phyloP scores from a whole-genome alignment of 1,139 yeast species.

The Debaryomycetaceae sp. region DNA sequence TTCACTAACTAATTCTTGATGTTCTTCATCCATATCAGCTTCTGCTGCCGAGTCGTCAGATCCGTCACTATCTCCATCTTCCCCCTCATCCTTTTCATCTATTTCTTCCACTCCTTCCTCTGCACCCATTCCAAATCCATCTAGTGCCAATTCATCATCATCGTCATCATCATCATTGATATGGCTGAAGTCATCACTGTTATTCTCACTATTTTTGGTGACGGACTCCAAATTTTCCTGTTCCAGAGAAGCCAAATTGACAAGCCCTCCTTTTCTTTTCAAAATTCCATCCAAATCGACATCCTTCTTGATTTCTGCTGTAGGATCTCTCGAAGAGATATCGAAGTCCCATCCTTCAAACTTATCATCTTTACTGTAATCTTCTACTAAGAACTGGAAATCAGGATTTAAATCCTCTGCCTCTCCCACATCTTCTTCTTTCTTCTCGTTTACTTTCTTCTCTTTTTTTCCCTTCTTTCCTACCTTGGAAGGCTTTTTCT shows the following conservation, averaged over 20 bases:
- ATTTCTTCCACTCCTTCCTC: conserved; percentile 38
- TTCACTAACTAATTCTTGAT: conserved; percentile 15
- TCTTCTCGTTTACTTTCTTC: conserved; percentile 17
- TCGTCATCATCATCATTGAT: conserved; percentile 32
- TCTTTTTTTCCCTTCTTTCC: conserved; percentile 16
- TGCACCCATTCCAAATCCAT: conserved; percentile 70
- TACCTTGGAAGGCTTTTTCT: conserved; percentile 11
- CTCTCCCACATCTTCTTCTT: conserved; percentile 27
- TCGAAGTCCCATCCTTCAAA: conserved; percentile 85
- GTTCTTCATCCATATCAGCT: conserved; percentile 24
- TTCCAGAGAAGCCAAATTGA: conserved; percentile 45
- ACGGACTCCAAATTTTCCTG: conserved; percentile 26
- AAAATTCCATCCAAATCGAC: conserved; percentile 88
- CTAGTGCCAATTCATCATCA: conserved; percentile 37
- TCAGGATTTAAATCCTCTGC: conserved; percentile 65
- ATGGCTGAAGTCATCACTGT: conserved; percentile 19
- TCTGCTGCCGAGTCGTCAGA: conserved; percentile 24
- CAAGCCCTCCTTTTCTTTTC: conserved; percentile 74
- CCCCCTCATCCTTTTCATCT: conserved; percentile 12
- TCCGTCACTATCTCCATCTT: conserved; percentile 17
- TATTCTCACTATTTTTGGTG: conserved; percentile 23
- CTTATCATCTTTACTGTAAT: conserved; percentile 42
- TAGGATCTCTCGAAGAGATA: conserved; percentile 33
- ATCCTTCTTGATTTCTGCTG: conserved; percentile 40
- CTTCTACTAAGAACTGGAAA: conserved; percentile 65